Conservation (phyloP, 164 flowering plant genomes). For the Umbellularia californica region DNA sequence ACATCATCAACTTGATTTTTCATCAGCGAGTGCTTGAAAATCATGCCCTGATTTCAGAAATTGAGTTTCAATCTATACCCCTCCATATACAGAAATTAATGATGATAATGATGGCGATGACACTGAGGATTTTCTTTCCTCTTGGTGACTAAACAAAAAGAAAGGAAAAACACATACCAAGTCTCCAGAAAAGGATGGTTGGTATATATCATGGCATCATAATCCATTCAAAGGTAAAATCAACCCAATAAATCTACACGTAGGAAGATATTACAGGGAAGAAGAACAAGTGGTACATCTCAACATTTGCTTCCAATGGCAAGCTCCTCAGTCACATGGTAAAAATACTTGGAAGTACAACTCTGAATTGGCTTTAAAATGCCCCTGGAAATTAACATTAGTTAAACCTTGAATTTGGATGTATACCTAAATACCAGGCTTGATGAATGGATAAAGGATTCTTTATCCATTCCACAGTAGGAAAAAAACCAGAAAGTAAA, state of each 20-base stretch:
- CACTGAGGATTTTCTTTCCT: not conserved
- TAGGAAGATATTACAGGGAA: too few relatives aligned
- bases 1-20: too few relatives aligned
- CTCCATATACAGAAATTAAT: not conserved
- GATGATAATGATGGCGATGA: not conserved
- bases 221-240: not conserved
- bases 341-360: not conserved
- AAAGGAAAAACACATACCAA: not conserved
- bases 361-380: not conserved
- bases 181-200: not conserved
- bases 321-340: not conserved
- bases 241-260: not conserved
- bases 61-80: too few relatives aligned
- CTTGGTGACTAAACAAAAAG: not conserved
- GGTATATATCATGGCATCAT: not conserved
- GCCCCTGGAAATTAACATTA: slow-evolving; percentile 3
- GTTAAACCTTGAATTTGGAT: not conserved
- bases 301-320: not conserved
- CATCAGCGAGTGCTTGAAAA: too few relatives aligned
- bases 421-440: too few relatives aligned
- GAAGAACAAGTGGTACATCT: too few relatives aligned
- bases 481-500: too few relatives aligned
- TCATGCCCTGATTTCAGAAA: too few relatives aligned
- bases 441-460: too few relatives aligned
- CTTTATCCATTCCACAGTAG: too few relatives aligned